phyloP scores from a whole-genome alignment of 495 filamentous ascomycete species.

The Penicillium goetzii region DNA sequence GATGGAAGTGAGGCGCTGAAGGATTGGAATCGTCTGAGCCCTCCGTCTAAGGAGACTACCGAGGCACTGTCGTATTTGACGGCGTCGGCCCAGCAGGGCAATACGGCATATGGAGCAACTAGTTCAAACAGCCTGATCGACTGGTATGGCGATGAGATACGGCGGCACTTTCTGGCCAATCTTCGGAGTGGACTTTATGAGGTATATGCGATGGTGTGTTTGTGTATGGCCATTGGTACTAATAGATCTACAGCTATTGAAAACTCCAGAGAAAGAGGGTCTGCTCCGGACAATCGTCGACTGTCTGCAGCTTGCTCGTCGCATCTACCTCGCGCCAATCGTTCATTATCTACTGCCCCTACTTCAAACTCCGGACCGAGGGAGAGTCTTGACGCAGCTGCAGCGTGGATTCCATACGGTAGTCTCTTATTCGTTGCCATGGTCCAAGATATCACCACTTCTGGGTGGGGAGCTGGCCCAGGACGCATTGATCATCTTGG shows the following conservation, averaged over 20 bases:
- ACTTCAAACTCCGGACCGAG: constrained; percentile 33
- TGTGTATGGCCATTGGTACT: neutral
- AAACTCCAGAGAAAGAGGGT: constrained; percentile 27
- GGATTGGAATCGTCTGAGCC: constrained; percentile 36
- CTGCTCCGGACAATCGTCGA: constrained; percentile 45
- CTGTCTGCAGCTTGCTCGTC: constrained; percentile 48
- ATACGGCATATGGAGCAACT: constrained; percentile 7
- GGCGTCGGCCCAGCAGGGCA: constrained; percentile 29
- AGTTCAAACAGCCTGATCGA: constrained; percentile 39
- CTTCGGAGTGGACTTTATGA: constrained; percentile 41
- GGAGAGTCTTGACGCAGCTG: constrained; percentile 53
- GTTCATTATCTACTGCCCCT: constrained; percentile 44
- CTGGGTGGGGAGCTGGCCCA: constrained; percentile 57
- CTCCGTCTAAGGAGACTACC: constrained; percentile 37
- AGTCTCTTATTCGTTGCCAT: constrained; percentile 65
- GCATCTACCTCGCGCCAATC: constrained; percentile 52
- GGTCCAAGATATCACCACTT: constrained; percentile 50
- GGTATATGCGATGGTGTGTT: constrained; percentile 30
- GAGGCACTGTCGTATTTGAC: constrained; percentile 49
- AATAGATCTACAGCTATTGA: constrained; percentile 35
- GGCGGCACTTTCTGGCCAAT: constrained; percentile 54
- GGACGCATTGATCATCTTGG: constrained; percentile 59
- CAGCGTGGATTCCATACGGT: constrained; percentile 66
- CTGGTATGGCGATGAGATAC: constrained; percentile 59
- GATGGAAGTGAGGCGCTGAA: constrained; percentile 37